phyloP scores from a whole-genome alignment of 768 basidiomycete species.

The Harrya chromipes region DNA sequence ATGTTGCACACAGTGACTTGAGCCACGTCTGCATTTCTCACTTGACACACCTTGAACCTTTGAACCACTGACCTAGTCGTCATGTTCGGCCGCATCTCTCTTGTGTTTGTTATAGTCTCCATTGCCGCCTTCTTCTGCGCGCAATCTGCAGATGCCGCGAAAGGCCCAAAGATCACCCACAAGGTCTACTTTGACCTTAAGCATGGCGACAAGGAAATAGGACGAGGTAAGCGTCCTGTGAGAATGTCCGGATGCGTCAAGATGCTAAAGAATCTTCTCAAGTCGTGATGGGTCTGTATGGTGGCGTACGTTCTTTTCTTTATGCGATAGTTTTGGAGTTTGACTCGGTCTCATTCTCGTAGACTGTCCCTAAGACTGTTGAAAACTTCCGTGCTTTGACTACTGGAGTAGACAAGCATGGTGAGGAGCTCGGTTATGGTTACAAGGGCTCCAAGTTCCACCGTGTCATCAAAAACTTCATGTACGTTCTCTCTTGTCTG shows the following conservation, averaged over 20 bases:
- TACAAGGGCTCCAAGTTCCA: slow-evolving; percentile 98
- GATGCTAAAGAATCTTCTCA: slow-evolving; percentile 8
- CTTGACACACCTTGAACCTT: slow-evolving; percentile 1
- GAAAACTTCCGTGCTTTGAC: slow-evolving; percentile 97
- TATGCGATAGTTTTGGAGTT: not conserved
- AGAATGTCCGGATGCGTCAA: not conserved
- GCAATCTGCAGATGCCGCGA: slow-evolving; percentile 73
- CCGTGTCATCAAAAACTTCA: slow-evolving; percentile 92
- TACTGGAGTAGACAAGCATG: slow-evolving; percentile 72
- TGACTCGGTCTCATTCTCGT: not conserved
- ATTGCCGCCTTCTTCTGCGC: slow-evolving; percentile 69
- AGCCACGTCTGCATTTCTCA: slow-evolving; percentile 25
- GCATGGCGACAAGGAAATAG: slow-evolving; percentile 84
- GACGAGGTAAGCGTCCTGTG: slow-evolving; percentile 56
- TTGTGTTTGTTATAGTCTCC: slow-evolving; percentile 60
- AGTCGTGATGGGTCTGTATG: slow-evolving; percentile 90
- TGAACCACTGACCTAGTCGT: slow-evolving; percentile 1
- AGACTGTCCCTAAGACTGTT: slow-evolving; percentile 95
- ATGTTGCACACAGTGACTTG: not conserved
- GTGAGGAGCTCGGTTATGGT: slow-evolving; percentile 71
- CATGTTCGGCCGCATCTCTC: slow-evolving; percentile 60
- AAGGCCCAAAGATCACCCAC: slow-evolving; percentile 87
- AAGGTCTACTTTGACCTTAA: slow-evolving; percentile 94
- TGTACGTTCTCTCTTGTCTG: slow-evolving; percentile 43
- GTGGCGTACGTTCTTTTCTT: slow-evolving; percentile 55